Base-by-base conservation (phyloP, 257 asterid genomes). In the Linaria vulgaris region DNA sequence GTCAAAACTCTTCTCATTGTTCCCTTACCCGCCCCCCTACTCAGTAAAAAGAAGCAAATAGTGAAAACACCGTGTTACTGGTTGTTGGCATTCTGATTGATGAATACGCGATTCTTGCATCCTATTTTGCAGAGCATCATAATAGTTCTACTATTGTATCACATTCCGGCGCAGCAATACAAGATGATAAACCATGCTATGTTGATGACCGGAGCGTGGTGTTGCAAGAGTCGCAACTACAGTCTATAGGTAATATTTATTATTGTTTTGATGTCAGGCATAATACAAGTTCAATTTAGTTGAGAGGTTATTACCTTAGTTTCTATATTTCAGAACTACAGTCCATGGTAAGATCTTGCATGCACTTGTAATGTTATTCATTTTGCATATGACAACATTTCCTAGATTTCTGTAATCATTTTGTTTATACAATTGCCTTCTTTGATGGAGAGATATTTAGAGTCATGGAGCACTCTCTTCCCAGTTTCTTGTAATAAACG, bases 191-290 rank as follows among this genome's bases (percentile, higher is more conserved):
- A 69, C 85, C 90, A 20, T 69, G 66, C 72, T 78, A 63, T 59
- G 77, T 88, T 46, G 80, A 81, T 16, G 81, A 86, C 30, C 78
- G 75, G 50, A 73, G 80, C 3, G 83, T 84, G 78, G 79, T 80
- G 71, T 76, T 91, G 73, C 85, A 78, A 75, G 85, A 81, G 49
- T 21, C 23, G 6, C 95, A 84, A 52, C 82, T 91, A 23, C 85
- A 78, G 68, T 74, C 87, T 66, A 47, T 88, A 66, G 96, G 96
- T 91, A 77, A 51, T 68, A 20, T 67, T 66, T n/a, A 27, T 50
- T 63, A 52, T 58, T 62, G 27, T 47, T 59, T 7, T 69, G 41
- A 30, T 43, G 45, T 55, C 12, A 45, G n/a, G 12, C 17, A 17
- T 17, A 44, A 56, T 30, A 44, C 22, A 17, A 22, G 24, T 62